These are phyloP conservation scores for Neofusicoccum kwambonambiense DNA, from an alignment of 2,329 filamentous ascomycete genomes.

Conservation along the genomic window DNA sequence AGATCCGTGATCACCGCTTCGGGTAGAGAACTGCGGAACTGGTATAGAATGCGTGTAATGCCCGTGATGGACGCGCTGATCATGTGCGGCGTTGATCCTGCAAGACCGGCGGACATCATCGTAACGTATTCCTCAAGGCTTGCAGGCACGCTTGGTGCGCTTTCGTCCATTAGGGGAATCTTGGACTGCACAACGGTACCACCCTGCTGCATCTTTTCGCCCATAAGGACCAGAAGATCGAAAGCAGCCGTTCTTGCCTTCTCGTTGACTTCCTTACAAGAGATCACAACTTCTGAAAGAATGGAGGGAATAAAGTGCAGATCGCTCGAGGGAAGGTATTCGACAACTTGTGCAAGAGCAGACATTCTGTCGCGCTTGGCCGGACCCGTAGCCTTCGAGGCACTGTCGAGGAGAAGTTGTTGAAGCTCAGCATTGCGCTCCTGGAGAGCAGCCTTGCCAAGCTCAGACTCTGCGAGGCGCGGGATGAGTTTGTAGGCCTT, in stretches of 20 bases:
- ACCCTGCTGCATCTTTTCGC: conserved; percentile 73
- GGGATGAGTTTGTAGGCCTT: conserved; percentile 99
- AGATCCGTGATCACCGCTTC: conserved; percentile 74
- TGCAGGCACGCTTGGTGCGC: conserved; percentile 74
- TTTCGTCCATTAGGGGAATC: conserved; percentile 79
- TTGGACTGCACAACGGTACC: conserved; percentile 80
- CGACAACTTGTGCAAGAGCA: conserved; percentile 77
- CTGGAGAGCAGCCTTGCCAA: conserved; percentile 71
- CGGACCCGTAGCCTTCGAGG: conserved; percentile 82
- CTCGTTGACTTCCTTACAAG: conserved; percentile 97
- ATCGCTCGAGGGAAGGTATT: conserved; percentile 71
- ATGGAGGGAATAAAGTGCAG: conserved; percentile 92
- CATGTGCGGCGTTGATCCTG: conserved; percentile 92
- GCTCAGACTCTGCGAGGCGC: conserved; percentile 76
- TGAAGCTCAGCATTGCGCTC: conserved; percentile 79
- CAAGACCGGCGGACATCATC: conserved; percentile 95
- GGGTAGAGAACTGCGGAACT: conserved; percentile 73
- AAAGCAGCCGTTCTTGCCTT: conserved; percentile 87
- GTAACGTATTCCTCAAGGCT: conserved; percentile 95
- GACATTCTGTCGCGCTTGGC: conserved; percentile 82
- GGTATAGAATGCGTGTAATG: conserved; percentile 86
- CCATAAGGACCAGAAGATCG: conserved; percentile 84
- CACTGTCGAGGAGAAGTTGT: conserved; percentile 71
- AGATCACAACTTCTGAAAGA: conserved; percentile 90
- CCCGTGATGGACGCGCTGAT: conserved; percentile 96